Evolutionary conservation across 495 filamentous ascomycete genomes (phyloP).

Genomic region (Podospora pseudopauciseta): DNA sequence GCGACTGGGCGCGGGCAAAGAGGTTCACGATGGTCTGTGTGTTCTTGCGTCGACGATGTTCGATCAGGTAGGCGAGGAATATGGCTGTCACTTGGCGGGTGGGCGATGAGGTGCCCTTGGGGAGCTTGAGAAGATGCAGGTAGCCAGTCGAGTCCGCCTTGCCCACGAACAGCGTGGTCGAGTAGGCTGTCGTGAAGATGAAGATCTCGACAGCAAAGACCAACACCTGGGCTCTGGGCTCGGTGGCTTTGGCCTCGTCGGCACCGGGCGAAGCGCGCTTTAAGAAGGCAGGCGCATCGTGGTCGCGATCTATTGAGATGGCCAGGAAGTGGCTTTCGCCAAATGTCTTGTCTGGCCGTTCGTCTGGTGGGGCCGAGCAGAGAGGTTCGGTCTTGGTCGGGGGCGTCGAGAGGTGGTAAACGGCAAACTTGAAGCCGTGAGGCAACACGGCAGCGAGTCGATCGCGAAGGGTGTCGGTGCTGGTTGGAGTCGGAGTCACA

Average conservation of each 20-base stretch:
- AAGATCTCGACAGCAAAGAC: constrained; percentile 57
- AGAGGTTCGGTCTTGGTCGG: constrained; percentile 68
- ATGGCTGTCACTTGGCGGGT: constrained; percentile 66
- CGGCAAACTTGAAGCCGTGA: constrained; percentile 60
- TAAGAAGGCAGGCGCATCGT: constrained; percentile 2
- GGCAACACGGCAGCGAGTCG: constrained; percentile 69
- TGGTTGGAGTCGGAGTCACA: constrained; percentile 8
- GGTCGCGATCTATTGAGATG: constrained; percentile 53
- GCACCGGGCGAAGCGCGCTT: constrained; percentile 32
- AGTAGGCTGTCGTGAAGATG: constrained; percentile 69
- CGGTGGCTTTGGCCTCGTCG: constrained; percentile 24
- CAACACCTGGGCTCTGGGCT: constrained; percentile 27
- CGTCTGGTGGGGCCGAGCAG: constrained; percentile 70
- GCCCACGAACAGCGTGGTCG: constrained; percentile 87
- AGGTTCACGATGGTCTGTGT: constrained; percentile 78
- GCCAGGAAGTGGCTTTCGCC: constrained; percentile 85
- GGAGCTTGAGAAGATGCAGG: constrained; percentile 60
- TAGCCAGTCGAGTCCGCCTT: constrained; percentile 97
- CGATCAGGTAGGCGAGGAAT: constrained; percentile 72
- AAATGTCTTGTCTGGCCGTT: constrained; percentile 68
- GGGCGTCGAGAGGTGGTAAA: constrained; percentile 86
- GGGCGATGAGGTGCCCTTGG: constrained; percentile 62
- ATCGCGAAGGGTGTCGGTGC: constrained; percentile 32
- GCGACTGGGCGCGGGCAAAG: constrained; percentile 87
- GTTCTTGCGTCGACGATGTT: constrained; percentile 60